These are phyloP conservation scores for Plectosphaerella sp. DNA, from an alignment of 2,329 filamentous ascomycete species.

Conservation along the genomic window DNA sequence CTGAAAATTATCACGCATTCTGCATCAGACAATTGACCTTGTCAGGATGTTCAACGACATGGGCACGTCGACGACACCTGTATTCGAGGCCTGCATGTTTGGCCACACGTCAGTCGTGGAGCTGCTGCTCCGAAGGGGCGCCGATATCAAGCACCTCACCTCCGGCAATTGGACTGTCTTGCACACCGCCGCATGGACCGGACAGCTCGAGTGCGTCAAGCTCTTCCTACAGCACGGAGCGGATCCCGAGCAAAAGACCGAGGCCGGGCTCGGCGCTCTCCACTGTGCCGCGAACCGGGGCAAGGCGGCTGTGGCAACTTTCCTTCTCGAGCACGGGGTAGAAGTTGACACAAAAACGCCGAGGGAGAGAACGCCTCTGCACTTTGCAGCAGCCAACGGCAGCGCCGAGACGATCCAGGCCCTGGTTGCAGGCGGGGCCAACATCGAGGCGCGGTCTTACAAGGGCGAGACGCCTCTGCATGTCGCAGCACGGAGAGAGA, in stretches of 20 bases:
- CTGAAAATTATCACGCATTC: too few relatives aligned
- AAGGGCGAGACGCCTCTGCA: constrained; percentile 1
- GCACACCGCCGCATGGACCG: not conserved
- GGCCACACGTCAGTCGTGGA: constrained; percentile 1
- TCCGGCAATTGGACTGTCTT: not conserved
- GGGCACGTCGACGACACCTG: not conserved
- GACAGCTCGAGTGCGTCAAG: constrained; percentile 1
- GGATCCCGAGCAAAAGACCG: not conserved
- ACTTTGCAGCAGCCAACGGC: too few relatives aligned
- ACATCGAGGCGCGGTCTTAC: not conserved
- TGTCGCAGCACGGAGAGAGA: not conserved
- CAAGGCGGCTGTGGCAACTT: too few relatives aligned
- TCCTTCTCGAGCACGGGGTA: too few relatives aligned
- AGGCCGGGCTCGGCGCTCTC: not conserved
- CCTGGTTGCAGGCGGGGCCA: not conserved
- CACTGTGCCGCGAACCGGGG: too few relatives aligned
- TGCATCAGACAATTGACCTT: too few relatives aligned
- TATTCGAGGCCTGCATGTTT: not conserved
- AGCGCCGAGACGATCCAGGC: too few relatives aligned
- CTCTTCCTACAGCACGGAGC: not conserved
- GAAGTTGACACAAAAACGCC: too few relatives aligned
- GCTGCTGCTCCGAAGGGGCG: not conserved
- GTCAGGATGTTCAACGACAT: not conserved
- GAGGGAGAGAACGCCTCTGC: too few relatives aligned
- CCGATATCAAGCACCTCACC: not conserved